Conservation (phyloP, 495 filamentous ascomycete species). For the Daldinia decipiens region DNA sequence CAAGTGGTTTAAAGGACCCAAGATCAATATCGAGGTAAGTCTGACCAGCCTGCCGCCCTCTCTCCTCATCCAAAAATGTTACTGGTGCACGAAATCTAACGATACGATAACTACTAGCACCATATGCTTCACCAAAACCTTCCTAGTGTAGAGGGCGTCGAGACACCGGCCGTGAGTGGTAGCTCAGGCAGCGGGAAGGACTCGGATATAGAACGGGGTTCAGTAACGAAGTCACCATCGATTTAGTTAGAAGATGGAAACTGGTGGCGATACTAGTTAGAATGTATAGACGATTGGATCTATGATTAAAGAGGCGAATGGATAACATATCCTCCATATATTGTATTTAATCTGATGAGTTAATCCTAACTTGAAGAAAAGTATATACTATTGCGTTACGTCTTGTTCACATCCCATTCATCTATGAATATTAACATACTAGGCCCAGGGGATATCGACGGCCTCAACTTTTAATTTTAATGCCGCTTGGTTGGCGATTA, state of each 20-base stretch:
- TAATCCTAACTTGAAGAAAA: neutral
- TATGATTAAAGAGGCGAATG: neutral
- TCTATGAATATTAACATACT: too few relatives aligned
- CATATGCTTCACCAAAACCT: slow-evolving; percentile 41
- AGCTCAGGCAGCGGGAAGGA: slow-evolving; percentile 19
- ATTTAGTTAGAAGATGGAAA: neutral
- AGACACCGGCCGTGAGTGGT: neutral
- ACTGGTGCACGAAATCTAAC: slow-evolving; percentile 22
- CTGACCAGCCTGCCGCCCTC: neutral
- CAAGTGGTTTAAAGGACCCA: slow-evolving; percentile 79
- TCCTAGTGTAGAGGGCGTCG: slow-evolving; percentile 33
- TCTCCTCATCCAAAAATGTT: neutral
- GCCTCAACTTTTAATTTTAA: too few relatives aligned
- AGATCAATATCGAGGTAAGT: slow-evolving; percentile 68
- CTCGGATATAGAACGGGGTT: slow-evolving; percentile 41
- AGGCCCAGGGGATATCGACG: too few relatives aligned
- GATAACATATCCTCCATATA: neutral
- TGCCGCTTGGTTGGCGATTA: neutral
- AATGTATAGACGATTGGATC: neutral
- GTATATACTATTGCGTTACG: neutral
- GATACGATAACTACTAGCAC: slow-evolving; percentile 27
- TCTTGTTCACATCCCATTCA: neutral
- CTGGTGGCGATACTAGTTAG: neutral
- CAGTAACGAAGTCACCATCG: slow-evolving; percentile 25
- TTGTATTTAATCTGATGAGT: neutral